Conservation (phyloP, 805 yeast species). For the Metschnikowia gruessii region DNA sequence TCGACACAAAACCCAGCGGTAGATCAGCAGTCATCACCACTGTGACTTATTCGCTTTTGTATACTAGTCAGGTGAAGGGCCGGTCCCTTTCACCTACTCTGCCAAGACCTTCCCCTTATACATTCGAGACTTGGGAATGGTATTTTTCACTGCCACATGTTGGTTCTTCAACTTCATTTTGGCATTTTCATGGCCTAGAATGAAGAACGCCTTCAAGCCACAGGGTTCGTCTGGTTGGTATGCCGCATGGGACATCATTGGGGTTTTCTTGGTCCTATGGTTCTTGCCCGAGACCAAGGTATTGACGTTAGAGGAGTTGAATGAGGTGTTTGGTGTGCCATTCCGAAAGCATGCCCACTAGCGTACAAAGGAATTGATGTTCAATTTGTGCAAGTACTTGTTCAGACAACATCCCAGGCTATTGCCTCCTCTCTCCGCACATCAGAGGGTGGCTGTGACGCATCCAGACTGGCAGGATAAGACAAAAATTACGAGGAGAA, state of each 20-base stretch:
- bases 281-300: slow-evolving; percentile 71
- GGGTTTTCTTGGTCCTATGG: slow-evolving; percentile 68
- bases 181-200: slow-evolving; percentile 77
- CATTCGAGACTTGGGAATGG: slow-evolving; percentile 77
- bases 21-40: slow-evolving; percentile 65
- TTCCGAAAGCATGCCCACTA: slow-evolving; percentile 49
- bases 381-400: slow-evolving; percentile 46
- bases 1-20: slow-evolving; percentile 40
- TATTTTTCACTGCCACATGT: slow-evolving; percentile 70
- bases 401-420: slow-evolving; percentile 43
- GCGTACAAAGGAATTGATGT: slow-evolving; percentile 32
- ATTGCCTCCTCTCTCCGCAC: slow-evolving; percentile 55
- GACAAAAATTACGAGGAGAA: slow-evolving; percentile 49
- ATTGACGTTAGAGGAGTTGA: slow-evolving; percentile 72
- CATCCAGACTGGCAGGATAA: slow-evolving; percentile 62
- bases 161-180: slow-evolving; percentile 72
- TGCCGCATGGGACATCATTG: slow-evolving; percentile 78
- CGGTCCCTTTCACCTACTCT: slow-evolving; percentile 84
- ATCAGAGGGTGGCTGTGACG: slow-evolving; percentile 58
- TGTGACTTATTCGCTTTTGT: slow-evolving; percentile 76
- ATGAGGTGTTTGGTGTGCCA: slow-evolving; percentile 67
- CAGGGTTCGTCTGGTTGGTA: slow-evolving; percentile 89
- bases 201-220: slow-evolving; percentile 61
- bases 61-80: slow-evolving; percentile 85
- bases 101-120: slow-evolving; percentile 83